Conservation (phyloP, 2,329 filamentous ascomycete genomes). For the Lasiodiplodia citricola region DNA sequence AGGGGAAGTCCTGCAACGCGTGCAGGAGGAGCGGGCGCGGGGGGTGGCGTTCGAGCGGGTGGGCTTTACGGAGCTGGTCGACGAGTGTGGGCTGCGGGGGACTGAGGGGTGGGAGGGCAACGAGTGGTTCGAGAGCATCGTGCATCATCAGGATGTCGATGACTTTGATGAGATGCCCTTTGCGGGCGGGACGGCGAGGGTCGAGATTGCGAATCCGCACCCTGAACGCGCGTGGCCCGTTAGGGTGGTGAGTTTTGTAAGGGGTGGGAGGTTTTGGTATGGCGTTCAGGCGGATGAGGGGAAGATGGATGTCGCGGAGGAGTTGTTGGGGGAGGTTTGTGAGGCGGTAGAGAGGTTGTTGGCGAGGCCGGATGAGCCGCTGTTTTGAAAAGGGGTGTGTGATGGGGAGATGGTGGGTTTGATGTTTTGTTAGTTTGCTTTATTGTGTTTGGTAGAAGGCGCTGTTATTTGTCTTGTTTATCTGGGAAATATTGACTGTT, state of each 20-base stretch:
- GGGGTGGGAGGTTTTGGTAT: constrained; percentile 29
- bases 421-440: no score
- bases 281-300: constrained; percentile 1
- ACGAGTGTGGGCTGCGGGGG: constrained; percentile 42
- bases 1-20: constrained; percentile 39
- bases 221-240: constrained; percentile 34
- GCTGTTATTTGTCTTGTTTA: no score
- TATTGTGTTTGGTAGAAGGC: no score
- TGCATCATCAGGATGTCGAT: constrained; percentile 53
- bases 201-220: constrained; percentile 64
- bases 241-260: constrained; percentile 34
- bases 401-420: neutral
- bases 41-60: constrained; percentile 43
- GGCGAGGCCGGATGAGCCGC: neutral
- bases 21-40: constrained; percentile 44
- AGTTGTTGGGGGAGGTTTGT: neutral
- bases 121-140: constrained; percentile 45
- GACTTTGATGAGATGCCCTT: constrained; percentile 60
- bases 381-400: constrained; percentile 33
- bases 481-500: no score
- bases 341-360: neutral
- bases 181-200: constrained; percentile 36
- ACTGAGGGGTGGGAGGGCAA: constrained; percentile 24
- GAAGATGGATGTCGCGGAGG: neutral
- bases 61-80: constrained; percentile 43